Evolutionary conservation across 306 rosid genomes (phyloP).

Genomic region (Citrullus amarus): DNA sequence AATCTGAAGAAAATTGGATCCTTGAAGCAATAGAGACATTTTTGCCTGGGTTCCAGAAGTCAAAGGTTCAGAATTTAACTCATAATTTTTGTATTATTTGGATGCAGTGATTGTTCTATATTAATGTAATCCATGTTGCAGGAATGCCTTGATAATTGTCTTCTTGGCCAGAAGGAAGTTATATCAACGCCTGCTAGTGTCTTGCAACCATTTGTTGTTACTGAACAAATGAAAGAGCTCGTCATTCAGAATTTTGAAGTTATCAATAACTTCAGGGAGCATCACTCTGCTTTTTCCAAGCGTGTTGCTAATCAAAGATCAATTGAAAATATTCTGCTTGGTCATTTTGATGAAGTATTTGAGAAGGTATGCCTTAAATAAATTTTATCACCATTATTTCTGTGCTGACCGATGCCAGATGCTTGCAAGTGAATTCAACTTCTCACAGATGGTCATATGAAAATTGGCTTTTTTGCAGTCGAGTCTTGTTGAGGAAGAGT

Average conservation of each 20-base stretch:
- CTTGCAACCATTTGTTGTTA: constrained; percentile 28
- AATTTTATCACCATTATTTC: not conserved
- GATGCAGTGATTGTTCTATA: not conserved
- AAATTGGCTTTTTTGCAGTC: constrained; percentile 29
- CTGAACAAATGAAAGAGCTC: constrained; percentile 47
- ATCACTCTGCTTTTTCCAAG: constrained; percentile 21
- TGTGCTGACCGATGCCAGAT: not conserved
- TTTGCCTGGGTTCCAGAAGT: constrained; percentile 39
- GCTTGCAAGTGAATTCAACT: not conserved
- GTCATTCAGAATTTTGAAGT: constrained; percentile 44
- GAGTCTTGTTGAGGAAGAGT: constrained; percentile 42
- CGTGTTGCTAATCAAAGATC: constrained; percentile 32
- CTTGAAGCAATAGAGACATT: constrained; percentile 37
- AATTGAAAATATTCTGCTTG: constrained; percentile 35
- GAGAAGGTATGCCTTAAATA: constrained; percentile 36
- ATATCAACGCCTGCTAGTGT: constrained; percentile 23
- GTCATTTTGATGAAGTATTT: constrained; percentile 43
- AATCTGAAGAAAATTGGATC: constrained; percentile 36
- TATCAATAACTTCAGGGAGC: constrained; percentile 32
- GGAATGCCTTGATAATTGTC: constrained; percentile 57
- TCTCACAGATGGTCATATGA: not conserved
- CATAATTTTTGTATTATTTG: constrained; percentile 10
- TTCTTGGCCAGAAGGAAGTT: constrained; percentile 40
- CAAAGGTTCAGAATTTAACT: constrained; percentile 51
- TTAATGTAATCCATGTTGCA: constrained; percentile 14